phyloP scores from a whole-genome alignment of 2,329 filamentous ascomycete genomes.

The Colletotrichum cordylinicola region DNA sequence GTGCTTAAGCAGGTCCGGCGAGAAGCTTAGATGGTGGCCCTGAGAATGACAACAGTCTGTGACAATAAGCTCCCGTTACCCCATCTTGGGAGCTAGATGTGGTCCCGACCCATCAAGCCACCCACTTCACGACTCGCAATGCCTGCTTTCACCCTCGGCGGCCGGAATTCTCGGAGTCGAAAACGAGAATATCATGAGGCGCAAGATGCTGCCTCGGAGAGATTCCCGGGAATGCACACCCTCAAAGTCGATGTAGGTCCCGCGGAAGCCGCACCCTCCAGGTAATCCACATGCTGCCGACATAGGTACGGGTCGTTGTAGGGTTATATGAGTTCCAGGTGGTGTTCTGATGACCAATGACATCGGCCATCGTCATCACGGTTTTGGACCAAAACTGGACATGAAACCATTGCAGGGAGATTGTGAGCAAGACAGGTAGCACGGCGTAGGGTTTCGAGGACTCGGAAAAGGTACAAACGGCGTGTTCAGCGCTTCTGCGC shows the following conservation, averaged over 20 bases:
- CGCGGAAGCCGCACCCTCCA: neutral
- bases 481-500: neutral
- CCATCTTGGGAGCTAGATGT: neutral
- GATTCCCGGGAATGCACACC: neutral
- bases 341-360: neutral
- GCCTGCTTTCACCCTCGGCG: neutral
- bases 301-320: neutral
- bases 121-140: neutral
- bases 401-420: neutral
- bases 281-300: neutral
- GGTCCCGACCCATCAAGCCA: neutral
- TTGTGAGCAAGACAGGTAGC: neutral
- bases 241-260: neutral
- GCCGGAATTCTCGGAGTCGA: neutral
- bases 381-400: neutral
- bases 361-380: neutral
- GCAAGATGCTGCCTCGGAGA: neutral
- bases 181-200: neutral
- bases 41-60: neutral
- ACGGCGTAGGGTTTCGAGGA: neutral
- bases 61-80: neutral
- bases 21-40: neutral
- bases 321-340: neutral
- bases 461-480: neutral
- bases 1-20: neutral